These are phyloP conservation scores for Sesbania bispinosa DNA, from an alignment of 306 rosid genomes.

Conservation along the genomic window DNA sequence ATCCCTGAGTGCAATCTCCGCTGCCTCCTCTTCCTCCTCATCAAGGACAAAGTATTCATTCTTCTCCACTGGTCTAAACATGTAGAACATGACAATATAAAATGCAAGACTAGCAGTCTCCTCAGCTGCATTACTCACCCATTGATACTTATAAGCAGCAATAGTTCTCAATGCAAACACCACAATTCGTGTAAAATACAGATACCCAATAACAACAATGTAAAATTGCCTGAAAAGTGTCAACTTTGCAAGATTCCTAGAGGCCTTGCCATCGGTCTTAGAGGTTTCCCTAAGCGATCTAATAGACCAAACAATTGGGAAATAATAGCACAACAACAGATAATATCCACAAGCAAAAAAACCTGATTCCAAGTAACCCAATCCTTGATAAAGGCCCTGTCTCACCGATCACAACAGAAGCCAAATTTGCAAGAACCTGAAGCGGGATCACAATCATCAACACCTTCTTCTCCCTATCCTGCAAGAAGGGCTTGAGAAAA, in stretches of 20 bases:
- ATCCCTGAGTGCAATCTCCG: slow-evolving; percentile 75
- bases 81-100: slow-evolving; percentile 79
- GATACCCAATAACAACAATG: slow-evolving; percentile 82
- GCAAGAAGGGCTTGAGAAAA: slow-evolving; percentile 74
- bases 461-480: slow-evolving; percentile 86
- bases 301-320: slow-evolving; percentile 94
- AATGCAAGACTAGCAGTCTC: slow-evolving; percentile 75
- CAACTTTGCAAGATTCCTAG: slow-evolving; percentile 72
- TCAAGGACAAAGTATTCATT: slow-evolving; percentile 88
- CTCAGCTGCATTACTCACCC: slow-evolving; percentile 93
- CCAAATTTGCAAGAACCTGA: slow-evolving; percentile 82
- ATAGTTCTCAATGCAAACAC: slow-evolving; percentile 88
- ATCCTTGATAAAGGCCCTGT: slow-evolving; percentile 87
- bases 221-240: slow-evolving; percentile 89
- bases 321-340: slow-evolving; percentile 89
- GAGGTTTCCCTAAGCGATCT: slow-evolving; percentile 81
- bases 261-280: slow-evolving; percentile 89
- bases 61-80: slow-evolving; percentile 91
- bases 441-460: slow-evolving; percentile 92
- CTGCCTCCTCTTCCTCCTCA: slow-evolving; percentile 93
- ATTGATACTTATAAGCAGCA: slow-evolving; percentile 87
- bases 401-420: slow-evolving; percentile 87
- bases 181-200: slow-evolving; percentile 77
- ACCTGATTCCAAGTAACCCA: slow-evolving; percentile 98
- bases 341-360: slow-evolving; percentile 82